These are phyloP conservation scores for Arxiozyma telluris DNA, from an alignment of 1,139 yeast genomes.

Conservation along the genomic window DNA sequence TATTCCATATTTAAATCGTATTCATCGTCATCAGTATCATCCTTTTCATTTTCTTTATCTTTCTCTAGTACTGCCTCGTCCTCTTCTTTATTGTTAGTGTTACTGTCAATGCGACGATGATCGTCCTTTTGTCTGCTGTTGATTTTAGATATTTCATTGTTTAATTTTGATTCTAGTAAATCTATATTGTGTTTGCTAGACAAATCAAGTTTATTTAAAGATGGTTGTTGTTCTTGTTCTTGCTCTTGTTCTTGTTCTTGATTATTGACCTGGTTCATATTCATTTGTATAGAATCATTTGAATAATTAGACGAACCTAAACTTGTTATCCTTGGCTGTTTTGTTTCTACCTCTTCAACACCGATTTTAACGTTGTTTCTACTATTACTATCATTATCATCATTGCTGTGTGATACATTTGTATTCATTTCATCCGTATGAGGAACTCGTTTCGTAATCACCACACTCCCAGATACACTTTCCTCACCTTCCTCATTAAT, in stretches of 20 bases:
- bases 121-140: not conserved
- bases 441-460: conserved; percentile 10
- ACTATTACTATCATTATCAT: not conserved
- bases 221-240: not conserved
- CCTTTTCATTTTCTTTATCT: not conserved
- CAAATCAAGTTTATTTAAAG: not conserved
- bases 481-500: conserved; percentile 15
- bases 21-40: conserved; percentile 1
- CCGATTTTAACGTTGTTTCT: not conserved
- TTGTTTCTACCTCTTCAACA: no score
- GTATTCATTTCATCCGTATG: conserved; percentile 1
- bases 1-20: conserved; percentile 21
- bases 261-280: not conserved
- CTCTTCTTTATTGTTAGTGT: not conserved
- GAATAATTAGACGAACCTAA: conserved; percentile 9
- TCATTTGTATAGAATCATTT: not conserved
- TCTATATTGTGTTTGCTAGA: not conserved
- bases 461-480: conserved; percentile 29
- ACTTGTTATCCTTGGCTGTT: conserved; percentile 4
- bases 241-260: not conserved
- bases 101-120: not conserved
- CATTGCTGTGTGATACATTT: not conserved
- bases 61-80: not conserved
- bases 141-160: not conserved
- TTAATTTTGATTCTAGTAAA: not conserved